Base-by-base conservation (phyloP, 371 early-diverging fungal genomes). In the Lichtheimia ornata region DNA sequence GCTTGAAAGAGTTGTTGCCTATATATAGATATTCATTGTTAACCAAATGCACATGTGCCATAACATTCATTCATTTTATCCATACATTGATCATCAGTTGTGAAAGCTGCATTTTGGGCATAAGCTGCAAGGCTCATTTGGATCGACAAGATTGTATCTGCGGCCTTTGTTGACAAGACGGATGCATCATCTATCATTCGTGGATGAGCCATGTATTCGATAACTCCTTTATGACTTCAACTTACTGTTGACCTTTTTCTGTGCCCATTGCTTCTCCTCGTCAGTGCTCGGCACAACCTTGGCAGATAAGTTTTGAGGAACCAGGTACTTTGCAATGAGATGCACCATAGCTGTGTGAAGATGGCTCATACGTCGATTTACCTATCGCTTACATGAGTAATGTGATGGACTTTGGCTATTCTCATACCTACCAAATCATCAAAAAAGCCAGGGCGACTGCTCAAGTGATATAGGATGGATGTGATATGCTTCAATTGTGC, bases 401-500 rank as follows among this genome's bases (percentile, higher is more conserved):
- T 17, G 12, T 22, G 35, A 9, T 35, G 35, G 9, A 1, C 9
- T 35, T 35, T 2, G 9, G 35, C 35, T 11, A 35, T 35, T 35
- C 35, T 35, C 35, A 1, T 47, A 28, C 76, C 60, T 61, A 78
- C 82, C 61, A 73, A 65, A 45, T 73, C 62, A 44, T 74, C 73
- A 14, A 73, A 59, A 44, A 77, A 63, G 22, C 68, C 71, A 11
- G 63, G 62, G n/a, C 75, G 70, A 41, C 64, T 62, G 15, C 77
- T 81, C 50, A 88, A 63, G 51, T 68, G 78, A 24, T 78, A 73
- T 28, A 85, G 63, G 13, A 87, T 61, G 1, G 70, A 61, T 17
- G 81, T 73, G 5, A 71, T 71, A 3, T 78, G 79, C 62, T 84
- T 77, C 12, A 80, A 59, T 53, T 88, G 79, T 25, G 66, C 60